These are phyloP conservation scores for Cladorrhinum sp. DNA, from an alignment of 2,329 filamentous ascomycete species.

Conservation along the genomic window DNA sequence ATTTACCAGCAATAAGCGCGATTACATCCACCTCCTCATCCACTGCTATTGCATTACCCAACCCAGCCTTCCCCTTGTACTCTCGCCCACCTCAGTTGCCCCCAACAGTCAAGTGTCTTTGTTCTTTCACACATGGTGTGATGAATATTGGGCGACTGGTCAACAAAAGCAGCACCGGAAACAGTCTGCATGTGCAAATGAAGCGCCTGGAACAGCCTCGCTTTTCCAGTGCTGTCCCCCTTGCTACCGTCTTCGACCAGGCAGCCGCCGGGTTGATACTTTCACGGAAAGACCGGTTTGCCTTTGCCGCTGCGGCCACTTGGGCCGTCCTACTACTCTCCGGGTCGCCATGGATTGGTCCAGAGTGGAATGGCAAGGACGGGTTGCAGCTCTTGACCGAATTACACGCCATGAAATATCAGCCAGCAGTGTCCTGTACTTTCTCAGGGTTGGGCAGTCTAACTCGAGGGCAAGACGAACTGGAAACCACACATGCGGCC, in stretches of 20 bases:
- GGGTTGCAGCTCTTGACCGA: not conserved
- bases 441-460: no score
- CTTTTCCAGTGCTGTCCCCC: not conserved
- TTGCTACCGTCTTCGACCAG: not conserved
- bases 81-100: no score
- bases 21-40: no score
- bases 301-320: slow-evolving; percentile 1
- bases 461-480: no score
- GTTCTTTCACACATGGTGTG: not conserved
- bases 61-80: no score
- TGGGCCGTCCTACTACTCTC: slow-evolving; percentile 5
- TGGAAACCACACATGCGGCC: no score
- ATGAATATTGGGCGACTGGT: not conserved
- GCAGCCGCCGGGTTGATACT: not conserved
- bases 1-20: no score
- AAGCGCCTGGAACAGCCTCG: not conserved
- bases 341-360: slow-evolving; percentile 1
- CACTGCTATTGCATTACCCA: no score
- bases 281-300: slow-evolving; percentile 6
- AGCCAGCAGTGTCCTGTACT: not conserved
- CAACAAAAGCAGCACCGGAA: not conserved
- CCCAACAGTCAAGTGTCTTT: not conserved
- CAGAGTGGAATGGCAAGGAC: not conserved
- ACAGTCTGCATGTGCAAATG: not conserved
- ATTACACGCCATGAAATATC: not conserved